Evolutionary conservation across 108 stramenopile genomes (phyloP).

Genomic region (Cylindrotheca fusiformis): DNA sequence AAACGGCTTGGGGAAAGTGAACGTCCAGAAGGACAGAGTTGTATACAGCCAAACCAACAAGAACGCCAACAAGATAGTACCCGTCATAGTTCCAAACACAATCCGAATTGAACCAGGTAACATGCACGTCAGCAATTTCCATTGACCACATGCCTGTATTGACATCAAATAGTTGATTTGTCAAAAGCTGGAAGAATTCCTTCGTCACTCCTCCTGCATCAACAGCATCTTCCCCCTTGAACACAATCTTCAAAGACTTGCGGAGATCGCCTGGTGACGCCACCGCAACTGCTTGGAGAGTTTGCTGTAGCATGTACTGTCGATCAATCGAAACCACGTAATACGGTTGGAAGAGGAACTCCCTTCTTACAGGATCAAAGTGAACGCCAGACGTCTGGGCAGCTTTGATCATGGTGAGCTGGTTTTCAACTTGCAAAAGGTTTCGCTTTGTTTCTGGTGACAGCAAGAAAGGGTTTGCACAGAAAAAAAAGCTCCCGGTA

Average conservation of each 20-base stretch:
- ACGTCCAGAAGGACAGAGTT: conserved; percentile 89
- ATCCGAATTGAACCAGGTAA: conserved; percentile 87
- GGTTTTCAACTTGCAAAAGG: conserved; percentile 64
- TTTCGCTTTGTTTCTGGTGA: conserved; percentile 59
- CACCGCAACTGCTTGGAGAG: conserved; percentile 52
- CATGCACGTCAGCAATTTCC: conserved; percentile 51
- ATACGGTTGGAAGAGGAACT: conserved; percentile 55
- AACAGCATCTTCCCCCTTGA: conserved; percentile 91
- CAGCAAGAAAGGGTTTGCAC: conserved; percentile 60
- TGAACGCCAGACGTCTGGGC: conserved; percentile 29
- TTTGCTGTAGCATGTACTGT: conserved; percentile 61
- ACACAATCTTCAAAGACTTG: conserved; percentile 72
- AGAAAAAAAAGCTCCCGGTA: conserved; percentile 52
- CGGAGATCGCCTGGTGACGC: conserved; percentile 61
- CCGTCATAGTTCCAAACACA: conserved; percentile 81
- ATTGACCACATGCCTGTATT: conserved; percentile 85
- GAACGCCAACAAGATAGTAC: conserved; percentile 78
- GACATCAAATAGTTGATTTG: conserved; percentile 80
- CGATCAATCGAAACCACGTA: conserved; percentile 71
- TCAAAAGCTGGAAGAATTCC: conserved; percentile 92
- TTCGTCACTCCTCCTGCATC: conserved; percentile 95
- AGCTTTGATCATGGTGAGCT: conserved; percentile 62
- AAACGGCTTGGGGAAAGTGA: conserved; percentile 81
- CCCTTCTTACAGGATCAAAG: conserved; percentile 30
- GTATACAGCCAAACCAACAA: conserved; percentile 90